These are phyloP conservation scores for Cyberlindnera euphorbiiphila DNA, from an alignment of 805 yeast species.

Conservation along the genomic window DNA sequence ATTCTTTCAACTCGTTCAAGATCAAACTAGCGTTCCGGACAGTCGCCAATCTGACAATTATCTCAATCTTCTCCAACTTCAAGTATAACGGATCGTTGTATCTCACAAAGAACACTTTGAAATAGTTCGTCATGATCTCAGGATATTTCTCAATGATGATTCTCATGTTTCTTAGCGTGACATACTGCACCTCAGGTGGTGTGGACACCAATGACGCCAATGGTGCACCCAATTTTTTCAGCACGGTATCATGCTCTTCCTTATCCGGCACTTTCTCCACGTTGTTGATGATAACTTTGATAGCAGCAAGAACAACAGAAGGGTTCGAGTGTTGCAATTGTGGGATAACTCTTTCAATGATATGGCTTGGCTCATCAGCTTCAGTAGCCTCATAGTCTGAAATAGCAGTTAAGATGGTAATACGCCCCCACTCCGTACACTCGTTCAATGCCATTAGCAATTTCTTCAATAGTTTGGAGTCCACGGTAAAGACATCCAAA, in stretches of 20 bases:
- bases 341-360: constrained; percentile 86
- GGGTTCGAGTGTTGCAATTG: constrained; percentile 97
- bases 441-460: constrained; percentile 85
- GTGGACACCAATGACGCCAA: constrained; percentile 82
- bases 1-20: constrained; percentile 70
- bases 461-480: constrained; percentile 46
- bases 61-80: constrained; percentile 73
- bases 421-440: constrained; percentile 99
- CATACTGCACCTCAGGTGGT: constrained; percentile 93
- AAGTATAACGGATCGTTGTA: constrained; percentile 79
- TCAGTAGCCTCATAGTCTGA: constrained; percentile 61
- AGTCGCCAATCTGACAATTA: constrained; percentile 64
- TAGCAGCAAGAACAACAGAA: constrained; percentile 82
- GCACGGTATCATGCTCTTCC: constrained; percentile 39
- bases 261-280: constrained; percentile 40
- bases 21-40: constrained; percentile 55
- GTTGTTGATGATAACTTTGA: constrained; percentile 76
- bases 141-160: constrained; percentile 89
- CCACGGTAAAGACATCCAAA: constrained; percentile 42
- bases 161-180: constrained; percentile 86
- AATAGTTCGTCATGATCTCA: constrained; percentile 65
- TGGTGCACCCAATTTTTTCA: constrained; percentile 78
- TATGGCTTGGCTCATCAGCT: constrained; percentile 69
- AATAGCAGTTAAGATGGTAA: constrained; percentile 79
- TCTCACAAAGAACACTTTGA: constrained; percentile 87